Evolutionary conservation across 1,284 basidiomycete species (phyloP), one percentile per base, ranked within the genome.

Genomic region (Ustilago xerochloae): DNA sequence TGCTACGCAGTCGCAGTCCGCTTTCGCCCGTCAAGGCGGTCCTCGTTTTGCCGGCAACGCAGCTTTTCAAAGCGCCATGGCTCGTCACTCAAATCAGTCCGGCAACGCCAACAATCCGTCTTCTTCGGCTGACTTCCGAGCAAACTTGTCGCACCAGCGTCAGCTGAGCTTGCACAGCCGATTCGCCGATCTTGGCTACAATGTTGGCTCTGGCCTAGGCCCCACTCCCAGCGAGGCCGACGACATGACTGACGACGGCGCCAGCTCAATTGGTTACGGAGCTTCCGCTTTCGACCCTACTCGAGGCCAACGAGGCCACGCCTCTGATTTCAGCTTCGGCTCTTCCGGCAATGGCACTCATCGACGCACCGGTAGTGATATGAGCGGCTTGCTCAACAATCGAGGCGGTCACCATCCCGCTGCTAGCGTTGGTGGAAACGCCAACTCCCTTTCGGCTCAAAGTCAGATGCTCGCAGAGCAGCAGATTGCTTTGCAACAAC

Each of bases 391-490:
- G 46, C 55, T 70, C 38, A 47, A 56, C 47, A 71, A 54, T 48
- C 36, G 65, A 28, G 56, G 41, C 28, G 70, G 73, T 13, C 76
- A 78, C 28, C 59, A 56, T n/a, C 57, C 67, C 32, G 63, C 74
- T 12, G 63, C 77, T 91, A 94, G 81, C 93, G 94, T 80, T 90
- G 93, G 77, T 91, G 90, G 24, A 91, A 93, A 81, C 91, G 92
- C 59, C 45, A 74, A 50, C 69, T 65, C 67, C 51, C 68, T 64
- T 46, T 74, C 62, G n/a, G 77, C 67, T 36, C 73, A 73, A 92
- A 94, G 81, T 87, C 93, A 57, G 91, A 91, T 15, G 63, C 60
- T 71, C 18, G 64, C 73, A 16, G 63, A 84, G 18, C 85, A 86
- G 77, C 85, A 85, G 54, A 64, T 85, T n/a, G 85, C 81, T 20